Base-by-base conservation (phyloP, 2,329 filamentous ascomycete genomes). In the Aspergillus candidus region DNA sequence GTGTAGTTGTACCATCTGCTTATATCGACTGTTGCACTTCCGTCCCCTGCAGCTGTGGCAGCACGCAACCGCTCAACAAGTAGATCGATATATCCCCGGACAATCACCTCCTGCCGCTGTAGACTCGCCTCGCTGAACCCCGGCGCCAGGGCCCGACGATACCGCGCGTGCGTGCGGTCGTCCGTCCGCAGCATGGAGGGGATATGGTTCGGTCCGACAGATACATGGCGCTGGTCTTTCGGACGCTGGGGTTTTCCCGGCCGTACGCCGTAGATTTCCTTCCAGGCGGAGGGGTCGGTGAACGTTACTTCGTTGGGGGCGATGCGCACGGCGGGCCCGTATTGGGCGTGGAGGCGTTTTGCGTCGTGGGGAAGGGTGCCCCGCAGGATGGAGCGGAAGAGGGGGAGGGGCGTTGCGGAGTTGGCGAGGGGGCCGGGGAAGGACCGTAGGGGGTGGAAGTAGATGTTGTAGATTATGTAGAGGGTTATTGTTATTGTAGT, bases 281-380 rank as follows among this genome's bases (percentile, higher is more conserved):
- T 42, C 56, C 55, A 63, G 18, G 65, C 62, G 43, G 60, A 54
- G 3, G 51, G 51, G 40, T 61, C 56, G 40, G 52, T 52, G 50
- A 68, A 65, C 46, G 57, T 54, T 12, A 68, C 52, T 44, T 65
- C 57, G n/a, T 60, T 56, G 1, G 62, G 63, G 4, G 54, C 52
- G 8, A 67, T 50, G 6, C 61, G 58, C 5, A 68, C 51, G 4
- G 60, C 43, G 11, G 55, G 50, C 10, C 62, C 61, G 39, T 66
- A 65, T 40, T 51, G 46, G n/a, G 48, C 35, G 34, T 63, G 60
- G 5, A 29, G 47, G 42, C 46, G 32, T 18, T 17, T 35, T 2
- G 41, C 30, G 14, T 34, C 14, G 11, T 46, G 31, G 11, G 44
- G 43, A 14, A 45, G 37, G 15, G 39, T 29, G 12, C 29, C 31